Evolutionary conservation across 441 rosid species (phyloP).

Genomic region (Corymbia calophylla): DNA sequence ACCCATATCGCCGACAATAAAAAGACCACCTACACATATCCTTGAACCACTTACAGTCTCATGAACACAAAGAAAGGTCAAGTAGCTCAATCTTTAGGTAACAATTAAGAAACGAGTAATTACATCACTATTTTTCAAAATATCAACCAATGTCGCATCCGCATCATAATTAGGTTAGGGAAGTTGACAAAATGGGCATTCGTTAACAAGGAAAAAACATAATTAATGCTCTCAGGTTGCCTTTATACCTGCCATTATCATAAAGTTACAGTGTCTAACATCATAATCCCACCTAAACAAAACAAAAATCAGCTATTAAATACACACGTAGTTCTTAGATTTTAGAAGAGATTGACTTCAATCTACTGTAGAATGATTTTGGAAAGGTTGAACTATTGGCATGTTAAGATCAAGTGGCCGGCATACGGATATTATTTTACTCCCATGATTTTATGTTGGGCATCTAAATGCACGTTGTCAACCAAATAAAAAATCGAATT

Average conservation of each 20-base stretch:
- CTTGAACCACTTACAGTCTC: neutral
- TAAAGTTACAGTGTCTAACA: neutral
- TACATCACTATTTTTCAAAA: neutral
- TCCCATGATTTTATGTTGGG: neutral
- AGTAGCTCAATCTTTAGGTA: neutral
- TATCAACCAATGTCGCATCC: neutral
- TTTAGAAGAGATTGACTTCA: neutral
- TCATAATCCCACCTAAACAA: neutral
- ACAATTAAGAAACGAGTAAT: neutral
- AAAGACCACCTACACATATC: neutral
- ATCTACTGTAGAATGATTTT: neutral
- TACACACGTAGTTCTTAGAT: neutral
- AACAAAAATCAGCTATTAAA: neutral
- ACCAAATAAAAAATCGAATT: neutral
- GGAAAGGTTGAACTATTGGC: neutral
- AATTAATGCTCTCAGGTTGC: neutral
- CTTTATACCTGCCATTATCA: neutral
- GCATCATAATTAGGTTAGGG: neutral
- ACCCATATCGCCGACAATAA: neutral
- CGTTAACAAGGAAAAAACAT: neutral
- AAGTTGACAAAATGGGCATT: neutral
- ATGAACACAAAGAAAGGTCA: neutral
- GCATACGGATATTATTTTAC: neutral
- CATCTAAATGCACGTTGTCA: neutral
- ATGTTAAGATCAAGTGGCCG: neutral